Evolutionary conservation across 345 rosid species (phyloP), one percentile per base, ranked within the genome.

Genomic region (Sisymbrium altissimum): DNA sequence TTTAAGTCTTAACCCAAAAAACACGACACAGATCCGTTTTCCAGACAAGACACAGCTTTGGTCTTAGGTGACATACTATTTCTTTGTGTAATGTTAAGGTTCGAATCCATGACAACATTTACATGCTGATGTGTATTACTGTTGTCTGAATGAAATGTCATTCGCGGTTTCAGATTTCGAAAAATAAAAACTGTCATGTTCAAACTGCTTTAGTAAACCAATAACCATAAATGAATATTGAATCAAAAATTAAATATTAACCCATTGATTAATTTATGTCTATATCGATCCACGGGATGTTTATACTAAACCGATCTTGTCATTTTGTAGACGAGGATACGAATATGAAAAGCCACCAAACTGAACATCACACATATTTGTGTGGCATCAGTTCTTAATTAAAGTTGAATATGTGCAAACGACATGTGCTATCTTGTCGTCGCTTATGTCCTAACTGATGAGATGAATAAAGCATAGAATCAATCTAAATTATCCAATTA

Each of bases 361-460:
- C 77, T 73, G 7, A 64, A 55, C 58, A 33, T 64, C 58, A 66
- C 54, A 48, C 17, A 45, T 58, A 38, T 36, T 46, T 66, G 78
- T 66, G 72, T 74, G 78, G 72, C 40, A 74, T 39, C 59, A 66
- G 33, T 66, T 66, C 19, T 49, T 49, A 46, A 39, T 12, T 59
- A 46, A 58, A 49, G 61, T 74, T 57, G 78, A 67, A 74, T 67
- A 58, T 59, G 39, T 58, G 46, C 73, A 74, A 66, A 57, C 41
- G 36, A 66, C 78, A 66, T 74, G 73, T 74, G 78, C 71, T 18
- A 45, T 73, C 50, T 64, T 73, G 23, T 56, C 72, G 66, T 56
- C 18, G 50, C 18, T 74, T 65, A 56, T 25, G 33, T 21, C 78
- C 78, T 66, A 74, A 64, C 46, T 64, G 5, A 48, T 58, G 54